Evolutionary conservation across 371 early-diverging fungal species (phyloP).

Genomic region (Mortierella sp.): DNA sequence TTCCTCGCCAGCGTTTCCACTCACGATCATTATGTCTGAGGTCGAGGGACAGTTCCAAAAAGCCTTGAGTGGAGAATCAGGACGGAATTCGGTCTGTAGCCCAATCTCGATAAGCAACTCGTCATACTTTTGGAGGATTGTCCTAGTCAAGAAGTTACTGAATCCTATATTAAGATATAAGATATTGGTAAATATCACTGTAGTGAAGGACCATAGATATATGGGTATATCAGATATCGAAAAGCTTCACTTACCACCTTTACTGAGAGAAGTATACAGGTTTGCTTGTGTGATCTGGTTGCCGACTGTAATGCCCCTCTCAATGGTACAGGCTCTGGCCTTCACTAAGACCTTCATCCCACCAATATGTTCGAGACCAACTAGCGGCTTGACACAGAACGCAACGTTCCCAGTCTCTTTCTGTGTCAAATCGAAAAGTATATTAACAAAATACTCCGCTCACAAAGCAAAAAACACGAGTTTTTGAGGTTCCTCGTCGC

Average conservation of each 20-base stretch:
- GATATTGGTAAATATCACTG: not conserved
- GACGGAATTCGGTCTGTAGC: not conserved
- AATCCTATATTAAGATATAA: not conserved
- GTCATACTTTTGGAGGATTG: not conserved
- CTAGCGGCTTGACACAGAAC: not conserved
- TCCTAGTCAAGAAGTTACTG: not conserved
- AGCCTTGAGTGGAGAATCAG: not conserved
- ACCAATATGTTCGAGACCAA: not conserved
- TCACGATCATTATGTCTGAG: slow-evolving; percentile 2
- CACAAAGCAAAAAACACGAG: too few relatives aligned
- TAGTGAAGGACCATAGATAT: too few relatives aligned
- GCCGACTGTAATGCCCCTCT: not conserved
- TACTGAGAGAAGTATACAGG: not conserved
- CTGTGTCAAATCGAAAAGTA: not conserved
- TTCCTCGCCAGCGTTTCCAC: not conserved
- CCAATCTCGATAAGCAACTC: not conserved
- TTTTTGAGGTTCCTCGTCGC: too few relatives aligned
- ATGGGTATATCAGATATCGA: not conserved
- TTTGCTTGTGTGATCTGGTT: not conserved
- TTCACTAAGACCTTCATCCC: not conserved
- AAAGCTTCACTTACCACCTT: not conserved
- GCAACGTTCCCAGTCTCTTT: not conserved
- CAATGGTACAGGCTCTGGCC: not conserved
- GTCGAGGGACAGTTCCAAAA: slow-evolving; percentile 12
- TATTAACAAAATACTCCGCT: too few relatives aligned